phyloP scores from a whole-genome alignment of 257 asterid species.

The Misopates orontium region DNA sequence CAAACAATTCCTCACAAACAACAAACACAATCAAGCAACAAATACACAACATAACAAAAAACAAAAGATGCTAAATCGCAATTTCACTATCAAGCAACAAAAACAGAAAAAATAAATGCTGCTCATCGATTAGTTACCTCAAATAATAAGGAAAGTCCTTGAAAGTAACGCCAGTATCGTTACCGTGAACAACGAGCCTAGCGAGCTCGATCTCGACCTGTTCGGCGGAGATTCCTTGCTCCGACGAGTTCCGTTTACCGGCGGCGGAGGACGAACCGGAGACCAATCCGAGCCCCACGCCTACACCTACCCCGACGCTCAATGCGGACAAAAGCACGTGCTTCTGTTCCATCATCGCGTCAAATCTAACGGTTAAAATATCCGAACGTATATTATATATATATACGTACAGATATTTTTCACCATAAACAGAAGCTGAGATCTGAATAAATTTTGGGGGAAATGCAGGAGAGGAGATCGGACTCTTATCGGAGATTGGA shows the following conservation, averaged over 20 bases:
- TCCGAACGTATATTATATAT: not conserved
- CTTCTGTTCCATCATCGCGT: conserved; percentile 73
- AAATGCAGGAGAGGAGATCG: not conserved
- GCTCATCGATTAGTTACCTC: conserved; percentile 43
- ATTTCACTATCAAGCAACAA: no score
- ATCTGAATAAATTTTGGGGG: no score
- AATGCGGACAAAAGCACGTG: conserved; percentile 77
- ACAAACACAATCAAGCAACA: no score
- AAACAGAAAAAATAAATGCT: no score
- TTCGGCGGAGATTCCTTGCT: conserved; percentile 57
- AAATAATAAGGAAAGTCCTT: conserved; percentile 81
- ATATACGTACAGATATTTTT: not conserved
- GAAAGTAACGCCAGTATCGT: conserved; percentile 48
- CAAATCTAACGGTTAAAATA: conserved; percentile 11
- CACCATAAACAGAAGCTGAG: no score
- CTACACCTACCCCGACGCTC: conserved; percentile 89
- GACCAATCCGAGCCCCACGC: conserved; percentile 78
- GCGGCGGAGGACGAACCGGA: conserved; percentile 60
- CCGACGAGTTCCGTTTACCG: conserved; percentile 49
- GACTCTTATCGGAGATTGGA: no score
- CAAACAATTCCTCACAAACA: no score
- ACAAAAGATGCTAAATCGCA: not conserved
- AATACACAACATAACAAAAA: no score
- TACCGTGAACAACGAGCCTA: conserved; percentile 60
- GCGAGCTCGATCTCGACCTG: conserved; percentile 65